Percentiles rank a stretch among this genome's conserved stretches.
Evolutionary conservation across 495 filamentous ascomycete species (phyloP).

Genomic region (Hypoxylon rickii): DNA sequence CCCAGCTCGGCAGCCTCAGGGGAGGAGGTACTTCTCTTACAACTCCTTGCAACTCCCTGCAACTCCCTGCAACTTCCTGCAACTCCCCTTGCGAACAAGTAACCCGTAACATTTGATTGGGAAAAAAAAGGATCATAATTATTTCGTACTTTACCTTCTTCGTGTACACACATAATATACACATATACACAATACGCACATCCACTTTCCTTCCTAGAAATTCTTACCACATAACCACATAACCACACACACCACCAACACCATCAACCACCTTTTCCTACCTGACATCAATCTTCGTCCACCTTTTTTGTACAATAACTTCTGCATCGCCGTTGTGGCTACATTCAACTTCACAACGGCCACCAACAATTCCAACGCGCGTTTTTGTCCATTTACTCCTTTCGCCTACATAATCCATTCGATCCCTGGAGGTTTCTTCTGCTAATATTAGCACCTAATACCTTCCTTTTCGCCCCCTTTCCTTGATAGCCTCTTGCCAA

Average conservation of each 20-base stretch:
- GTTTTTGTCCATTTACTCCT: slow-evolving; percentile 24
- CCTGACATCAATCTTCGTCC: slow-evolving; percentile 15
- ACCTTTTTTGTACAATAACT: slow-evolving; percentile 37
- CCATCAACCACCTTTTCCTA: slow-evolving; percentile 7
- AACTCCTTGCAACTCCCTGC: too few species aligned
- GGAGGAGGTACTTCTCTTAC: too few species aligned
- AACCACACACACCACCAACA: not conserved
- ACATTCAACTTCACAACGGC: slow-evolving; percentile 3
- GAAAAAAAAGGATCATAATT: slow-evolving; percentile 31
- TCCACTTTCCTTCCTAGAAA: slow-evolving; percentile 30
- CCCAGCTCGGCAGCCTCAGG: slow-evolving; percentile 4
- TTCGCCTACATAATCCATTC: slow-evolving; percentile 29
- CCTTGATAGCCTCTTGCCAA: slow-evolving; percentile 1
- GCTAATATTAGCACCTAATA: slow-evolving; percentile 31
- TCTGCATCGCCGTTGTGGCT: slow-evolving; percentile 4
- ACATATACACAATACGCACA: slow-evolving; percentile 12
- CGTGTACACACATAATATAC: not conserved
- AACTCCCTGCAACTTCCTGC: too few species aligned
- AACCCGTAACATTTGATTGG: slow-evolving; percentile 31
- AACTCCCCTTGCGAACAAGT: slow-evolving; percentile 40
- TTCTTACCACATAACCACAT: slow-evolving; percentile 31
- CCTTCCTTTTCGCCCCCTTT: slow-evolving; percentile 26
- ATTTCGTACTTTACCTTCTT: slow-evolving; percentile 20
- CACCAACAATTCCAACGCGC: slow-evolving; percentile 14
- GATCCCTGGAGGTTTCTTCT: slow-evolving; percentile 31